A percentile compares a stretch with the other conserved stretches of the same genome.
These are phyloP conservation scores for Apocynum venetum DNA, from an alignment of 257 asterid genomes.

Conservation along the genomic window DNA sequence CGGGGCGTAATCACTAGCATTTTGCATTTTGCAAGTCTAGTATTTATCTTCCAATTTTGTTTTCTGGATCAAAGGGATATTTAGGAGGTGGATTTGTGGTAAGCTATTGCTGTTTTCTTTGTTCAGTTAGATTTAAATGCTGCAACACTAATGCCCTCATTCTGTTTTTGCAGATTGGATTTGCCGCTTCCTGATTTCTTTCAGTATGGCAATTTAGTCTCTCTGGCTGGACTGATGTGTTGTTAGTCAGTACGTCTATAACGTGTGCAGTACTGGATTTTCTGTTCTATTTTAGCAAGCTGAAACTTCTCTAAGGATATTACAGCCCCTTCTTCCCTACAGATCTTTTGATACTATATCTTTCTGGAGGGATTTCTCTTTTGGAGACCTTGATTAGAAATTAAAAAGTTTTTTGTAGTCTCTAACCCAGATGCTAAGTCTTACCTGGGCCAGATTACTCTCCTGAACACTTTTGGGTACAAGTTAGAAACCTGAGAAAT, in stretches of 20 bases:
- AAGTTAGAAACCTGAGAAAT: background rate
- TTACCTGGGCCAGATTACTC: background rate
- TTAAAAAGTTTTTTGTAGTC: background rate
- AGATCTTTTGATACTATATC: background rate
- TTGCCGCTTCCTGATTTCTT: background rate
- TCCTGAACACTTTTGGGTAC: background rate
- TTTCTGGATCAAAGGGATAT: background rate
- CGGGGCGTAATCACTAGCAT: background rate
- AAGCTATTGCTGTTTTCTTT: background rate
- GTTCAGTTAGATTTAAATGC: background rate
- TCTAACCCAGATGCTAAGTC: background rate
- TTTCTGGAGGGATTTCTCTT: background rate
- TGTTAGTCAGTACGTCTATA: background rate
- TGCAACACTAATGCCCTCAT: background rate
- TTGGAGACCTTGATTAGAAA: background rate
- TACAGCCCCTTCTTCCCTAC: background rate
- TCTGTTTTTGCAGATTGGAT: conserved; percentile 11
- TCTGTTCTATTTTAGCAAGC: background rate
- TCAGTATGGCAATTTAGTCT: background rate
- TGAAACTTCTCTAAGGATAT: conserved; percentile 4
- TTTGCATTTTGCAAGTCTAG: background rate
- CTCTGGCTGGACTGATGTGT: background rate
- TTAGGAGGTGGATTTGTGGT: background rate
- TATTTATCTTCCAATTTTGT: background rate
- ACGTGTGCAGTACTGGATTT: background rate